phyloP scores from a whole-genome alignment of 768 basidiomycete genomes.

The Auriscalpium microsporum region DNA sequence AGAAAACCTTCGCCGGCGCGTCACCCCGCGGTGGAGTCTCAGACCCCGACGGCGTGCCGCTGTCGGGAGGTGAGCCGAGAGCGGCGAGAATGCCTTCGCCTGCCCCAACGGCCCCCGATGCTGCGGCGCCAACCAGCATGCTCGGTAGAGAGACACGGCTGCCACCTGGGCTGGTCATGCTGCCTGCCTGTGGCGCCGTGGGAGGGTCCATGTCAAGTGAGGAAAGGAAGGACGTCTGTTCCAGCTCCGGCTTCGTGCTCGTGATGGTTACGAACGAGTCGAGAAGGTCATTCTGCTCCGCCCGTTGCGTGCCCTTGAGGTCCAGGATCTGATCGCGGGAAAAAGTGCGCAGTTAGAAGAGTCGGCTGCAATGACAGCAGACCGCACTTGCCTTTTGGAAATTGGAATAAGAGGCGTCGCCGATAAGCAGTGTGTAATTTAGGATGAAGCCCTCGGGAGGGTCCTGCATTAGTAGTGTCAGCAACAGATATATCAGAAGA shows the following conservation, averaged over 20 bases:
- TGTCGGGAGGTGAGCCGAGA: constrained; percentile 53
- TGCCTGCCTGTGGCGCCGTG: constrained; percentile 36
- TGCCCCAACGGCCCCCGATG: constrained; percentile 14
- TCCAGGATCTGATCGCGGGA: constrained; percentile 65
- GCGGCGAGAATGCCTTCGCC: constrained; percentile 54
- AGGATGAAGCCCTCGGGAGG: constrained; percentile 91
- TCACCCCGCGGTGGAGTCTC: constrained; percentile 36
- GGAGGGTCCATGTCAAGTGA: constrained; percentile 94
- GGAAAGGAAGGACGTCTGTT: constrained; percentile 87
- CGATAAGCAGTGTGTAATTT: constrained; percentile 91
- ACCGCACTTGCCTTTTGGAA: constrained; percentile 81
- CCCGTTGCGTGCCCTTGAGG: constrained; percentile 84
- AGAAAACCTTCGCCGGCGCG: constrained; percentile 62
- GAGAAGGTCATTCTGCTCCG: constrained; percentile 80
- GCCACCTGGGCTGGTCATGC: constrained; percentile 54
- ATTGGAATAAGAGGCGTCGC: constrained; percentile 91
- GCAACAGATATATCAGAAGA: neutral
- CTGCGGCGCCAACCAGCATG: constrained; percentile 17
- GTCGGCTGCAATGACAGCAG: neutral
- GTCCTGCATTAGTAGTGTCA: constrained; percentile 41
- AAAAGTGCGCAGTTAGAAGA: neutral
- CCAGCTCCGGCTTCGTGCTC: constrained; percentile 83
- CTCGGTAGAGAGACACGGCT: constrained; percentile 49
- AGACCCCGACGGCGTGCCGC: constrained; percentile 55
- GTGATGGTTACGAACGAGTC: constrained; percentile 91